These are phyloP conservation scores for Amborella trichopoda DNA, from an alignment of 164 flowering plant species.

Conservation along the genomic window DNA sequence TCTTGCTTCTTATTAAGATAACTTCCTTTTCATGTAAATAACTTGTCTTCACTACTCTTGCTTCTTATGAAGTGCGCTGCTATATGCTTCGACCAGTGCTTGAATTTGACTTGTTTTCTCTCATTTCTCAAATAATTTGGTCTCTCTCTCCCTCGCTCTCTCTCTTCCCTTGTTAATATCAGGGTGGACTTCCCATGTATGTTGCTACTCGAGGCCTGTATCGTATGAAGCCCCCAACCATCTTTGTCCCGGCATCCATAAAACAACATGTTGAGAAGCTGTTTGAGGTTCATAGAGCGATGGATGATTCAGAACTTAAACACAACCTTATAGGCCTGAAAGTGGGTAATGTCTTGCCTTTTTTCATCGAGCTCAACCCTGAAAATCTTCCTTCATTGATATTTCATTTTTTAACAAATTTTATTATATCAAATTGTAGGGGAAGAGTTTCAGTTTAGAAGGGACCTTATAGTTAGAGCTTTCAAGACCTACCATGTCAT, in stretches of 20 bases:
- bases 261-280: constrained; percentile 62
- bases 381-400: too few species aligned
- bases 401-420: too few species aligned
- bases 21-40: too few species aligned
- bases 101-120: too few species aligned
- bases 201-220: constrained; percentile 88
- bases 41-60: too few species aligned
- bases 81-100: neutral
- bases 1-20: too few species aligned
- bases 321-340: constrained; percentile 57
- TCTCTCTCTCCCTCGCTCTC: neutral
- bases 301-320: constrained; percentile 74
- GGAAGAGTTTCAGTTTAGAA: constrained; percentile 62
- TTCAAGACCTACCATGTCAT: constrained; percentile 76
- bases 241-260: constrained; percentile 58
- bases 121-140: neutral
- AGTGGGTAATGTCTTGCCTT: constrained; percentile 39
- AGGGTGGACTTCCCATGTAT: constrained; percentile 98
- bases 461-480: constrained; percentile 70
- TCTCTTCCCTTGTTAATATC: constrained; percentile 4
- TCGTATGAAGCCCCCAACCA: constrained; percentile 72
- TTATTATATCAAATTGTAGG: constrained; percentile 26
- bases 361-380: too few species aligned
- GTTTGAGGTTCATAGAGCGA: constrained; percentile 64
- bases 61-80: neutral